These are phyloP conservation scores for Chaetomium cochliodes DNA, from an alignment of 495 filamentous ascomycete species.

Conservation along the genomic window DNA sequence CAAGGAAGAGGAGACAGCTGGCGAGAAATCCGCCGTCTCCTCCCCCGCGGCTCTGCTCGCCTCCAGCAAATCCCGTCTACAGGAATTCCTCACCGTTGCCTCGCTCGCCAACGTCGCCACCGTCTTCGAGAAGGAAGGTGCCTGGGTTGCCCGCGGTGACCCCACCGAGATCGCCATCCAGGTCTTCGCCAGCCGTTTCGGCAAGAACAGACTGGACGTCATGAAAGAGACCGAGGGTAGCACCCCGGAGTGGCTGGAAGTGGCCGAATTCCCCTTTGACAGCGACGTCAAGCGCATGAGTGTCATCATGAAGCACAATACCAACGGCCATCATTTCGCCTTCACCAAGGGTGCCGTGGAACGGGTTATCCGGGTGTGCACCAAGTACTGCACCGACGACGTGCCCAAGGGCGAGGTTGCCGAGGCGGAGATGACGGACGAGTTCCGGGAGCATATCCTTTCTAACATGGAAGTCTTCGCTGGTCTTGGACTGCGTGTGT, in stretches of 20 bases:
- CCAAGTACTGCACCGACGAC: conserved; percentile 25
- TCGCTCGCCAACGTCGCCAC: conserved; percentile 42
- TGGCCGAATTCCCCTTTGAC: conserved; percentile 78
- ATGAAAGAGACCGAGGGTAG: conserved; percentile 54
- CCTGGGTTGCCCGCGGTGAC: conserved; percentile 73
- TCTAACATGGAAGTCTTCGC: conserved; percentile 64
- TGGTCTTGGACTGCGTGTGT: conserved; percentile 70
- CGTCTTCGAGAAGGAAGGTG: conserved; percentile 45
- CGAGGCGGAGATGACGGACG: conserved; percentile 55
- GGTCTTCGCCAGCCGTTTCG: conserved; percentile 73
- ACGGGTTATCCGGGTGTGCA: conserved; percentile 56
- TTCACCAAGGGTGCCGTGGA: conserved; percentile 84
- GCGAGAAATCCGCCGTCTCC: conserved; percentile 8
- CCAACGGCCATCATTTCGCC: conserved; percentile 44
- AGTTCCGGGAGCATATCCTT: conserved; percentile 58
- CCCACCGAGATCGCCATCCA: conserved; percentile 83
- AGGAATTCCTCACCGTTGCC: conserved; percentile 38
- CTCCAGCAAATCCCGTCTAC: conserved; percentile 27
- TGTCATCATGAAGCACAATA: conserved; percentile 57
- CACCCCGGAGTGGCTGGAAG: conserved; percentile 41
- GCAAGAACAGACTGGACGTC: conserved; percentile 52
- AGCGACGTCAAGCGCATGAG: conserved; percentile 81
- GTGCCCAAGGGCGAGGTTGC: conserved; percentile 25
- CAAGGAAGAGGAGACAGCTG: conserved; percentile 9
- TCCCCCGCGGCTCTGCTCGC: conserved; percentile 23